A percentile compares a stretch with the other conserved stretches of the same genome.
These are phyloP conservation scores for Firmiana major DNA, from an alignment of 345 rosid genomes.

Conservation along the genomic window DNA sequence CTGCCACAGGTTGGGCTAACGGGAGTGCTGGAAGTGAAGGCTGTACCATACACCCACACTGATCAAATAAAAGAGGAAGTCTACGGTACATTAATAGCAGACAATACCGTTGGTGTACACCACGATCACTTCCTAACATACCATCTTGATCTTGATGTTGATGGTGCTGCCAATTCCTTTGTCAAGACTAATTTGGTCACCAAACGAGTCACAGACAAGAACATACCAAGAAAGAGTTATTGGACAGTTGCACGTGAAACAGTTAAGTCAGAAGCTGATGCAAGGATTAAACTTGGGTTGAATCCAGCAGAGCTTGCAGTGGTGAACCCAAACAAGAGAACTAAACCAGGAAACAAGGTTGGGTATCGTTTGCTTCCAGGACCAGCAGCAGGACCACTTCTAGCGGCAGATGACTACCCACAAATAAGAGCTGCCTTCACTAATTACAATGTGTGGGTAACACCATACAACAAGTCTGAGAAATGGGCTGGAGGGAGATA, in stretches of 20 bases:
- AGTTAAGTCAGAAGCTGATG: slow-evolving; percentile 44
- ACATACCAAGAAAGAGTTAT: slow-evolving; percentile 47
- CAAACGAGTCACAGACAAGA: slow-evolving; percentile 11
- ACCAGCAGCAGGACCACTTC: slow-evolving; percentile 14
- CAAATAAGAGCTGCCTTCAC: slow-evolving; percentile 48
- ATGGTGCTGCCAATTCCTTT: slow-evolving; percentile 43
- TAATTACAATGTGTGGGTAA: slow-evolving; percentile 54
- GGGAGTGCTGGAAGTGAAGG: slow-evolving; percentile 47
- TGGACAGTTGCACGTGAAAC: slow-evolving; percentile 42
- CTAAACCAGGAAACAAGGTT: slow-evolving; percentile 37
- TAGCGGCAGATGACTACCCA: slow-evolving; percentile 35
- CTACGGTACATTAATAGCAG: slow-evolving; percentile 46
- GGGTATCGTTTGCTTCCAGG: slow-evolving; percentile 52
- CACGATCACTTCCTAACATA: slow-evolving; percentile 55
- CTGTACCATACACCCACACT: slow-evolving; percentile 25
- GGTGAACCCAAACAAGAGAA: slow-evolving; percentile 43
- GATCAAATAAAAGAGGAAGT: slow-evolving; percentile 39
- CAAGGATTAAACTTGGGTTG: slow-evolving; percentile 26
- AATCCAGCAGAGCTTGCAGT: slow-evolving; percentile 28
- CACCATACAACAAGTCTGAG: slow-evolving; percentile 52
- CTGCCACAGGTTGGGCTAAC: slow-evolving; percentile 55
- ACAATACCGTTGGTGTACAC: slow-evolving; percentile 34
- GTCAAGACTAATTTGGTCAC: slow-evolving; percentile 37
- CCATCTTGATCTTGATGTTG: slow-evolving; percentile 53
- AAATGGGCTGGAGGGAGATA: slow-evolving; percentile 45